Conservation (phyloP, 305 asterid genomes). For the Coffea humblotiana region DNA sequence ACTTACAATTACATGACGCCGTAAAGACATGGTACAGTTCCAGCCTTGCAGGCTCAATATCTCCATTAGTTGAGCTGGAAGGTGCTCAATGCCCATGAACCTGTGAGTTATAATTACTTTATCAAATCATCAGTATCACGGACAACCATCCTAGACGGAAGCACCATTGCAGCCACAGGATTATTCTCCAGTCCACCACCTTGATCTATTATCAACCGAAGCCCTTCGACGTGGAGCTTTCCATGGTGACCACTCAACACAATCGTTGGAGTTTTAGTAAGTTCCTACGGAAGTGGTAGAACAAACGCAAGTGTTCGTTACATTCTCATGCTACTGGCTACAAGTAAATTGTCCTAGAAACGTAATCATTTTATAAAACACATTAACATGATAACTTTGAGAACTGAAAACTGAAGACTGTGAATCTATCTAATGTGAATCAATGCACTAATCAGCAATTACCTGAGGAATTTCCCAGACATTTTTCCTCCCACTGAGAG, state of each 20-base stretch:
- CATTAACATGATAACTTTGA: background rate
- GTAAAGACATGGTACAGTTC: background rate
- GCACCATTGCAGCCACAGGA: slow-evolving; percentile 77
- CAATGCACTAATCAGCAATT: slow-evolving; percentile 14
- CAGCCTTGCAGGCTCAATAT: background rate
- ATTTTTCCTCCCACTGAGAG: slow-evolving; percentile 75
- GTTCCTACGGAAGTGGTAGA: slow-evolving; percentile 42
- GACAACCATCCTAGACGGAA: slow-evolving; percentile 67
- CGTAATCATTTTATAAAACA: background rate
- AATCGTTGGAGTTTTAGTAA: slow-evolving; percentile 51
- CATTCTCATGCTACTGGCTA: background rate
- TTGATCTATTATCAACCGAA: slow-evolving; percentile 69
- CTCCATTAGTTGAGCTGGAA: background rate
- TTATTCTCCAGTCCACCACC: slow-evolving; percentile 68
- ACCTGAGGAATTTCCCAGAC: slow-evolving; percentile 90
- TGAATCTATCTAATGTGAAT: background rate
- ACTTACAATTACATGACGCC: background rate
- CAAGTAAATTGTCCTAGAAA: background rate
- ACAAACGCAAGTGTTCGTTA: background rate
- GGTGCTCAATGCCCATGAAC: background rate
- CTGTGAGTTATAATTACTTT: slow-evolving; percentile 14
- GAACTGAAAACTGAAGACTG: background rate
- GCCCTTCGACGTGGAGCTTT: slow-evolving; percentile 62
- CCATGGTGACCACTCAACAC: slow-evolving; percentile 88
- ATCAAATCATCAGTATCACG: slow-evolving; percentile 58